Percentiles rank a stretch among this genome's conserved stretches.
Evolutionary conservation across 2,329 filamentous ascomycete genomes (phyloP).

Genomic region (Blumeriella jaapii): DNA sequence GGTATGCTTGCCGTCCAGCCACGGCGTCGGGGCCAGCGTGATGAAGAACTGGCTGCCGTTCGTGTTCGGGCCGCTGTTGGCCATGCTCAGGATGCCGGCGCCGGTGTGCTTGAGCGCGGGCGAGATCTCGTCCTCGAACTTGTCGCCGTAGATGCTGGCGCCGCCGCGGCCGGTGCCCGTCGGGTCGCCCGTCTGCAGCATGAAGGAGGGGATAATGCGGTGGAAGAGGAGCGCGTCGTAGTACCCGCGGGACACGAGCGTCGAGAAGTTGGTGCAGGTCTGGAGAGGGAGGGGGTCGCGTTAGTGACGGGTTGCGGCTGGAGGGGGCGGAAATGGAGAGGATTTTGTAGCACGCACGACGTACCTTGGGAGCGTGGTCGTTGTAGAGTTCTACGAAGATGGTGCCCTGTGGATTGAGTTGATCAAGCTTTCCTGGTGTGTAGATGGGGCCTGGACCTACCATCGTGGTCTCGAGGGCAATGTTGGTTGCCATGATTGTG

Average conservation of each 20-base stretch:
- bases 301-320: constrained; percentile 5
- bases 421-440: not conserved
- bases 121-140: constrained; percentile 86
- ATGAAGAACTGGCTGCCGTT: constrained; percentile 97
- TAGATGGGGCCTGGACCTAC: constrained; percentile 33
- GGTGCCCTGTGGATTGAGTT: constrained; percentile 46
- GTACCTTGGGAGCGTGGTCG: constrained; percentile 64
- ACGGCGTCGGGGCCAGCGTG: constrained; percentile 85
- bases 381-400: constrained; percentile 86
- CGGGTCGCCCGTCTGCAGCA: constrained; percentile 91
- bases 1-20: constrained; percentile 94
- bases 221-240: constrained; percentile 83
- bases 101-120: constrained; percentile 77
- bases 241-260: constrained; percentile 71
- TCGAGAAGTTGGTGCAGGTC: constrained; percentile 79
- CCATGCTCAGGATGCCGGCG: constrained; percentile 91
- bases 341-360: too few relatives aligned
- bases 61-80: constrained; percentile 83
- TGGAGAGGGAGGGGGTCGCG: too few relatives aligned
- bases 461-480: constrained; percentile 78
- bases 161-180: constrained; percentile 89
- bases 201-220: constrained; percentile 91
- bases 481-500: constrained; percentile 57
- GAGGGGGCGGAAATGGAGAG: not conserved
- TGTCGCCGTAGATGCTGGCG: constrained; percentile 79